These are phyloP conservation scores for Daldinia bambusicola DNA, from an alignment of 495 filamentous ascomycete genomes.

Conservation along the genomic window DNA sequence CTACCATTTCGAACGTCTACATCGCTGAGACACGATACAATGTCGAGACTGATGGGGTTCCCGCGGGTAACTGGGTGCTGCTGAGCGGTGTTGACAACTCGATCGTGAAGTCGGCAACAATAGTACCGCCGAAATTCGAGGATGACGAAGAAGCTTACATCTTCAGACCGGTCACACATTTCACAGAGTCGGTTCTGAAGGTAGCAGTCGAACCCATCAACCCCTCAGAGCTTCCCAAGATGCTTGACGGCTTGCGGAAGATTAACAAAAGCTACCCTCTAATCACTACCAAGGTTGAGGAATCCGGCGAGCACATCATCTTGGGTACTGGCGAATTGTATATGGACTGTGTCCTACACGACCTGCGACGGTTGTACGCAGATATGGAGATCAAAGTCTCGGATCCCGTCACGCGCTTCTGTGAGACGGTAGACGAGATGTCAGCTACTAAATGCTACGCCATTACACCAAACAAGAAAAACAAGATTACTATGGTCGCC, in stretches of 20 bases:
- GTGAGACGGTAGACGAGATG: constrained; percentile 97
- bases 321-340: constrained; percentile 96
- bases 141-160: constrained; percentile 93
- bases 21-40: constrained; percentile 96
- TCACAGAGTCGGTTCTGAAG: constrained; percentile 98
- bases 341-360: constrained; percentile 98
- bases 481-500: constrained; percentile 98
- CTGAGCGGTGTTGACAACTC: constrained; percentile 95
- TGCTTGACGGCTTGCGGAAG: constrained; percentile 95
- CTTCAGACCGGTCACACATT: constrained; percentile 91
- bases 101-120: constrained; percentile 96
- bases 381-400: constrained; percentile 99
- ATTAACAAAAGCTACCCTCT: constrained; percentile 98
- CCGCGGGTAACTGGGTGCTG: constrained; percentile 94
- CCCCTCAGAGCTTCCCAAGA: constrained; percentile 97
- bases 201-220: constrained; percentile 98
- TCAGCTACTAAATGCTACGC: constrained; percentile 98
- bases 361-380: constrained; percentile 91
- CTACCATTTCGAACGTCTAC: constrained; percentile 89
- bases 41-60: constrained; percentile 87
- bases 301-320: constrained; percentile 97
- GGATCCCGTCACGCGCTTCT: constrained; percentile 96
- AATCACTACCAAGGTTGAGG: constrained; percentile 95
- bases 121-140: constrained; percentile 82
- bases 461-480: constrained; percentile 97